A percentile compares a stretch with the other conserved stretches of the same genome.
These are phyloP conservation scores for Pedinophyceae sp. DNA, from an alignment of 139 green algal species.

Conservation along the genomic window DNA sequence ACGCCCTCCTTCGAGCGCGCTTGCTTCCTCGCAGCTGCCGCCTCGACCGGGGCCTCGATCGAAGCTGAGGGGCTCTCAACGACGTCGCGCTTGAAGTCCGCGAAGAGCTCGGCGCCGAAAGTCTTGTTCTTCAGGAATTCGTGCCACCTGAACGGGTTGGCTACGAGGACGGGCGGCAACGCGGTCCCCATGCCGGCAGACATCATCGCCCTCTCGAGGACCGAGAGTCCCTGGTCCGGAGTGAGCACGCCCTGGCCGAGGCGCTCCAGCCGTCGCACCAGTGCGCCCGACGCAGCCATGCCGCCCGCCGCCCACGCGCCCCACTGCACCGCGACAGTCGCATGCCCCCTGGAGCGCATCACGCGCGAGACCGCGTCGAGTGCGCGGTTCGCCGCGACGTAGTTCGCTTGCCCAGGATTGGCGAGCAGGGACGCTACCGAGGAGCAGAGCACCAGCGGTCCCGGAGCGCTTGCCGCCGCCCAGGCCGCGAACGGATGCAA, in stretches of 20 bases:
- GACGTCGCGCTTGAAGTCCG: too few species aligned
- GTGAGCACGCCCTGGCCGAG: conserved; percentile 37
- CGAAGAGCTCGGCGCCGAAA: too few species aligned
- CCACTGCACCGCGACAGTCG: conserved; percentile 49
- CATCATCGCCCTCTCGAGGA: too few species aligned
- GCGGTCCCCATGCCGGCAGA: too few species aligned
- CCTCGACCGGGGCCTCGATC: too few species aligned
- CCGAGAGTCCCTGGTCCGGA: conserved; percentile 31
- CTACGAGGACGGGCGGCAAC: conserved; percentile 7
- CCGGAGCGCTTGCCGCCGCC: conserved; percentile 1
- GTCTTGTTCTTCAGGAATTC: conserved; percentile 17
- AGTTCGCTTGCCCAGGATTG: conserved; percentile 25
- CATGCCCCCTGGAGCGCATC: conserved; percentile 14
- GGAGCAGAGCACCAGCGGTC: conserved; percentile 7
- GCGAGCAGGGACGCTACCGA: conserved; percentile 10
- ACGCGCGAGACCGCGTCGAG: conserved; percentile 16
- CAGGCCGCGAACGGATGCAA: conserved; percentile 25
- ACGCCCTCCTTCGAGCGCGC: not conserved
- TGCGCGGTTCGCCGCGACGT: conserved; percentile 27
- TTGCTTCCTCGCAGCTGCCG: not conserved
- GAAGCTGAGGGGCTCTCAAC: too few species aligned
- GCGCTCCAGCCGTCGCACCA: conserved; percentile 24
- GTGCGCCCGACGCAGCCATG: conserved; percentile 28
- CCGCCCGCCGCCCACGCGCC: conserved; percentile 49
- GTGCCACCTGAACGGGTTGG: conserved; percentile 17